Evolutionary conservation across 257 asterid species (phyloP), one percentile per base, ranked within the genome.

Genomic region (Gentiana straminea): DNA sequence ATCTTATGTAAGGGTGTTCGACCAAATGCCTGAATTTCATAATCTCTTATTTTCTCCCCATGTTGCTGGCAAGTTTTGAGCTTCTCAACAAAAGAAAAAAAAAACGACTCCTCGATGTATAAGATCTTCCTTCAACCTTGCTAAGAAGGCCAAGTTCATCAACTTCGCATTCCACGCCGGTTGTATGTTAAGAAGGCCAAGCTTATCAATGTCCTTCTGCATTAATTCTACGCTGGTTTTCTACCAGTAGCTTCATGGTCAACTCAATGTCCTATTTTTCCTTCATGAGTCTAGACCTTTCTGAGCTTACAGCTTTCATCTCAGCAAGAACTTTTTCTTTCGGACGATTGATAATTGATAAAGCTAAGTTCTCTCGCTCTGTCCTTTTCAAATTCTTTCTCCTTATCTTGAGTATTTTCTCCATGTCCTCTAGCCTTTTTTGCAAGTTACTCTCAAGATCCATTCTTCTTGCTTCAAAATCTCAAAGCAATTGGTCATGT

Each of bases 131-230:
- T 81, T 83, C 35, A 85, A 78, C 71, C 72, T 85, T 68, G 64
- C 89, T 86, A 63, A 86, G 74, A 49, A 62, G 67, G 57, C 73
- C 82, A 51, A 89, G 89, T n/a, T n/a, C n/a, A n/a, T n/a, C n/a
- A n/a, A n/a, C n/a, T n/a, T n/a, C n/a, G n/a, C n/a, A n/a, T n/a
- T n/a, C n/a, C n/a, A n/a, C n/a, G n/a, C n/a, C n/a, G n/a, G n/a
- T n/a, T n/a, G n/a, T n/a, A n/a, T 69, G 73, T 86, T 86, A 63
- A 86, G 74, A 49, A 62, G 67, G 57, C 73, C 82, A 51, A 89
- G 89, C 60, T 83, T 95, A 48, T 73, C 70, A 46, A 86, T 80
- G 76, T 86, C 97, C 61, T 81, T 77, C 58, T 72, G 87, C 92
- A 89, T 80, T 15, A 15, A 15, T 15, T 64, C 78, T 92, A 34